phyloP scores from a whole-genome alignment of 306 rosid genomes.

The Sesbania bispinosa region DNA sequence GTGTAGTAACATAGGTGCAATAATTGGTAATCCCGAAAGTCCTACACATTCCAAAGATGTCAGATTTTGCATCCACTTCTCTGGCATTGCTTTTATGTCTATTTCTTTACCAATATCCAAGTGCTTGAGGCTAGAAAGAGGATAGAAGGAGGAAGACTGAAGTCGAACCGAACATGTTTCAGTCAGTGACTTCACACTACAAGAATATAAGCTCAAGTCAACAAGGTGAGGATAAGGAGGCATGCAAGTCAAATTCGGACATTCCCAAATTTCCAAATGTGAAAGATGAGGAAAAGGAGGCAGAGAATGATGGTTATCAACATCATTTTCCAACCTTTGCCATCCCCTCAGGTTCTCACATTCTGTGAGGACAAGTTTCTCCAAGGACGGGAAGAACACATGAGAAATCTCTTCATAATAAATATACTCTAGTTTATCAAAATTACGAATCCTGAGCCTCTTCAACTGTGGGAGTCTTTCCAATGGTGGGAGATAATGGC shows the following conservation, averaged over 20 bases:
- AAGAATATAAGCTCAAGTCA: not conserved
- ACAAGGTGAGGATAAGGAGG: not conserved
- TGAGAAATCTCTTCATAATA: not conserved
- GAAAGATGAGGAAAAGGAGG: not conserved
- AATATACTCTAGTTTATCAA: not conserved
- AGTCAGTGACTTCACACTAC: not conserved
- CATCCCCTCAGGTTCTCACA: slow-evolving; percentile 27
- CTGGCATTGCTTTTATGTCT: not conserved
- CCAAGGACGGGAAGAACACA: slow-evolving; percentile 21
- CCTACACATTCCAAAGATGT: not conserved
- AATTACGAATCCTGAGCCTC: fast-evolving
- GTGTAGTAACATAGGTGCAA: not conserved
- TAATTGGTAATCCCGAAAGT: not conserved
- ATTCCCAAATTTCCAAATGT: fast-evolving
- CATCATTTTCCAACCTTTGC: not conserved
- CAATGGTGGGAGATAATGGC: slow-evolving; percentile 3
- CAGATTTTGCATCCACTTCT: not conserved
- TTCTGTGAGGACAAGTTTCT: fast-evolving
- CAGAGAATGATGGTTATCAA: not conserved
- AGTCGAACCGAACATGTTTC: too few relatives aligned
- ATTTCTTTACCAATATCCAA: not conserved
- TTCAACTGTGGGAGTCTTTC: not conserved
- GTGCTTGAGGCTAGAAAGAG: not conserved
- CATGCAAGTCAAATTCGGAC: not conserved
- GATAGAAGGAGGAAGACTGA: not conserved